A percentile compares a stretch with the other conserved stretches of the same genome.
These are phyloP conservation scores for Sisymbrium altissimum DNA, from an alignment of 345 rosid genomes.

Conservation along the genomic window DNA sequence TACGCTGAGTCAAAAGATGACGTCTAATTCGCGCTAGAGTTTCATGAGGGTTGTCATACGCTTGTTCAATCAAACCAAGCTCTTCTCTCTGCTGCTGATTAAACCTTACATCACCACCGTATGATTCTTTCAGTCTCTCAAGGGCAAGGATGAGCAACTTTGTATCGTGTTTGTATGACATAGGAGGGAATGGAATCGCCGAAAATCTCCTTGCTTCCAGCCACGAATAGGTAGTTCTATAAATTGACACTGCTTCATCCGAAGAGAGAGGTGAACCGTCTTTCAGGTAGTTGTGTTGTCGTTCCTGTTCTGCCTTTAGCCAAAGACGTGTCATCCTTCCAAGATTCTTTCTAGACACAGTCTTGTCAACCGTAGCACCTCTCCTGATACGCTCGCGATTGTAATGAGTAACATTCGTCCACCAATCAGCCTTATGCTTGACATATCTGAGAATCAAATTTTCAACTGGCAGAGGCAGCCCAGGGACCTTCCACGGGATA, in stretches of 20 bases:
- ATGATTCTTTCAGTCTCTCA: conserved; percentile 89
- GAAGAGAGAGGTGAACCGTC: conserved; percentile 91
- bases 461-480: background rate
- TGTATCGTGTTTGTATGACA: conserved; percentile 87
- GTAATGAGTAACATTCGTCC: conserved; percentile 93
- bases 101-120: conserved; percentile 82
- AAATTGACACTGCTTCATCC: conserved; percentile 86
- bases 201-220: conserved; percentile 82
- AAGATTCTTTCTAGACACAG: conserved; percentile 84
- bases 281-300: conserved; percentile 85
- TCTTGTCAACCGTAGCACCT: conserved; percentile 94
- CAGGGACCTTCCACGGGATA: conserved; percentile 18
- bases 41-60: conserved; percentile 93
- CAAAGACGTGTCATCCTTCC: conserved; percentile 88
- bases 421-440: conserved; percentile 75
- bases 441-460: conserved; percentile 79
- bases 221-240: conserved; percentile 84
- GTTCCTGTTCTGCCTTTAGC: conserved; percentile 92
- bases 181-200: conserved; percentile 87
- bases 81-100: conserved; percentile 90
- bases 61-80: conserved; percentile 90
- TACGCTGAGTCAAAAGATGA: conserved; percentile 79
- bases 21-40: conserved; percentile 86
- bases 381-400: conserved; percentile 91
- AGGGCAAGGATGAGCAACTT: conserved; percentile 86